Percentiles rank a stretch among this genome's conserved stretches.
Conservation (phyloP, 176 grass and related monocot species). For the Raddia guianensis region DNA sequence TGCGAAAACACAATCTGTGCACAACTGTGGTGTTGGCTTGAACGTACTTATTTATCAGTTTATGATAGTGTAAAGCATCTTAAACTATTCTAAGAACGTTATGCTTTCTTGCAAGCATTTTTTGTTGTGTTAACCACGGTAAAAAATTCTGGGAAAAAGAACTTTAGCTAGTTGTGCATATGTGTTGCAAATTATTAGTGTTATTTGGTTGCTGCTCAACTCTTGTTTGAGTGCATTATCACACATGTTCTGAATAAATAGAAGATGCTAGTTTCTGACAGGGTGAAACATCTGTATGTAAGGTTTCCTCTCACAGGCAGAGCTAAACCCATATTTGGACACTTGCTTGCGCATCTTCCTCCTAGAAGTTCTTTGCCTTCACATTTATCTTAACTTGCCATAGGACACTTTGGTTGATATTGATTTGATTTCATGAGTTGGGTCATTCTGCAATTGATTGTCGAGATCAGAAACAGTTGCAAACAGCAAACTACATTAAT, state of each 20-base stretch:
- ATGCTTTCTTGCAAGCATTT: background rate
- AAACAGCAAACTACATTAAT: background rate
- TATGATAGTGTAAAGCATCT: background rate
- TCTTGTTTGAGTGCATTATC: background rate
- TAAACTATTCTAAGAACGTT: background rate
- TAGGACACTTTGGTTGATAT: background rate
- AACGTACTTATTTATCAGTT: background rate
- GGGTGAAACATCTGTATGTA: background rate
- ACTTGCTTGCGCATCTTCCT: background rate
- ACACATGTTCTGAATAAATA: background rate
- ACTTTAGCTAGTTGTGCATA: background rate
- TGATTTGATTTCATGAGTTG: constrained; percentile 1
- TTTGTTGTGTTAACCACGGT: background rate
- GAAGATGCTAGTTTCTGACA: background rate
- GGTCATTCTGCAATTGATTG: background rate
- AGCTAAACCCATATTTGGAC: constrained; percentile 5
- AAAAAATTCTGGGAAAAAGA: background rate
- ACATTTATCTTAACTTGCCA: background rate
- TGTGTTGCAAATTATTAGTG: background rate
- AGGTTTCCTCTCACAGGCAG: constrained; percentile 3
- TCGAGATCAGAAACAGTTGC: background rate
- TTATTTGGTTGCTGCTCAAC: background rate
- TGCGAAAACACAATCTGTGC: background rate
- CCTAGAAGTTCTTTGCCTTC: background rate
- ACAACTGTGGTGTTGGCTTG: background rate